These are phyloP conservation scores for Pythium utonaiense DNA, from an alignment of 352 stramenopile species.

Conservation along the genomic window DNA sequence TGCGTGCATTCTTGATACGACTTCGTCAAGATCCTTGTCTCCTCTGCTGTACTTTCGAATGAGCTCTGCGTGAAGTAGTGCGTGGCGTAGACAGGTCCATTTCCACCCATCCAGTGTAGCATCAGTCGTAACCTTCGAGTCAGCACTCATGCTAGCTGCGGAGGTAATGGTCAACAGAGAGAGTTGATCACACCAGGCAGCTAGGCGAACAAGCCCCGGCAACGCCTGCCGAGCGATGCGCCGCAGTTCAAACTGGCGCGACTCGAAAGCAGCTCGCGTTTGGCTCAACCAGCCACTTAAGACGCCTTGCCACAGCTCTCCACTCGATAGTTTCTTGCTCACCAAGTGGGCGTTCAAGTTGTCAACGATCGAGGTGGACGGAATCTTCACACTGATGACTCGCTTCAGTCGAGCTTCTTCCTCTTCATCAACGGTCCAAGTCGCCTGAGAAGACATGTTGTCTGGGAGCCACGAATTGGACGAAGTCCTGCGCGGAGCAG, in stretches of 20 bases:
- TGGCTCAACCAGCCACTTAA: slow-evolving; percentile 39
- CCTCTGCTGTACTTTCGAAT: background rate
- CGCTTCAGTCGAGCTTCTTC: slow-evolving; percentile 6
- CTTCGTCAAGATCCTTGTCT: background rate
- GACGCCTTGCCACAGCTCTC: slow-evolving; percentile 33
- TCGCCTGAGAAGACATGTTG: slow-evolving; percentile 21
- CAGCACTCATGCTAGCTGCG: background rate
- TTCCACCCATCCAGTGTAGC: slow-evolving; percentile 1
- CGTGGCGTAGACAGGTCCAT: slow-evolving; percentile 10
- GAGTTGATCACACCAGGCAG: slow-evolving; percentile 43
- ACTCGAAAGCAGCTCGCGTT: slow-evolving; percentile 38
- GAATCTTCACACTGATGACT: background rate
- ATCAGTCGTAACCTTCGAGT: background rate
- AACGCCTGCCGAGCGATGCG: slow-evolving; percentile 60
- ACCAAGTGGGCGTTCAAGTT: background rate
- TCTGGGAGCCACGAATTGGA: background rate
- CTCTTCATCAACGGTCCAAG: slow-evolving; percentile 35
- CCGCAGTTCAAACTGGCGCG: slow-evolving; percentile 62
- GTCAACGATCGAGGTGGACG: slow-evolving; percentile 2
- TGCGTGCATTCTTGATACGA: background rate
- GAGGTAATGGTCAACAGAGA: slow-evolving; percentile 15
- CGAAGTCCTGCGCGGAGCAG: background rate
- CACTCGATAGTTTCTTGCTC: background rate
- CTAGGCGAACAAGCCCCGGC: slow-evolving; percentile 47
- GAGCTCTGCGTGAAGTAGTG: slow-evolving; percentile 5